Evolutionary conservation across 306 rosid genomes (phyloP), one percentile per base, ranked within the genome.

Genomic region (Lathyrus oleraceus): DNA sequence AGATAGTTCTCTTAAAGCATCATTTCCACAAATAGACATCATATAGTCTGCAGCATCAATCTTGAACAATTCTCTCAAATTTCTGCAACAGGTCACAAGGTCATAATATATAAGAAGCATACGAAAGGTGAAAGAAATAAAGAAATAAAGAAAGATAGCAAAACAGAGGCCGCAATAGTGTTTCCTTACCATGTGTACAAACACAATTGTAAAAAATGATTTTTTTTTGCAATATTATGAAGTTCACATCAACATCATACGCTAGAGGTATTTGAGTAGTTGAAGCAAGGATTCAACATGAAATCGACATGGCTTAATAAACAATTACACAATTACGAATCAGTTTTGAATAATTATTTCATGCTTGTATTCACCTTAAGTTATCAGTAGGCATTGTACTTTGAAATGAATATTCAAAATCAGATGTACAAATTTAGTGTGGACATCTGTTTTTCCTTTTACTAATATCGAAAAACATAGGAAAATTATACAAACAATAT

Each of bases 1-100:
- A 81, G 97, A 91, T 56, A 95, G 89, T 76, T 95, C 97, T 79
- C 99, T 87, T 27, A 95, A 87, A 70, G 99, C 88, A 82, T 95
- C 99, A 84, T 91, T 95, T 75, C 99, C 99, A 62, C 99, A 95
- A 72, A 95, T 91, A 71, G 99, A 91, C 96, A 95, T 95, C 99
- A 95, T 95, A 82, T 95, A 95, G 83, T 91, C 97, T 20, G 99
- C 99, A 71, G 99, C 89, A 85, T 95, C 99, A 73, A 95, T 95
- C 87, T 87, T 95, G 86, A 95, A 95, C 91, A 95, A 76, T 76
- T 95, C 99, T 86, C 97, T 89, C 73, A 95, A 81, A 79, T 95
- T 89, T 87, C 99, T 95, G 83, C 71, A 77, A 63, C 27, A 30
- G 75, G 19, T 51, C 57, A 49, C 32, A 58, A 66, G 57, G 67